These are phyloP conservation scores for Xylaria nigripes DNA, from an alignment of 495 filamentous ascomycete species.

Conservation along the genomic window DNA sequence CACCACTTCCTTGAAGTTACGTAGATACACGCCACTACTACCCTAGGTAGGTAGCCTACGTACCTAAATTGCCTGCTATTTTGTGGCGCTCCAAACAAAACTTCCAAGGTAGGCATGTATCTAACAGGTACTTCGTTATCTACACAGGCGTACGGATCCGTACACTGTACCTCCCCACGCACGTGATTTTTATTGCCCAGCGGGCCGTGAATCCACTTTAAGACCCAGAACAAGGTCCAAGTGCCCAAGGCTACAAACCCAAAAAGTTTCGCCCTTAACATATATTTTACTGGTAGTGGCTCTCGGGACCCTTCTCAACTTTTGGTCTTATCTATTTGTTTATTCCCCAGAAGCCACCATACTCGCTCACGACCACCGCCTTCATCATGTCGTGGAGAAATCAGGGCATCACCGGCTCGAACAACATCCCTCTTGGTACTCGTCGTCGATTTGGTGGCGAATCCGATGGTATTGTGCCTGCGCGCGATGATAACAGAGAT, in stretches of 20 bases:
- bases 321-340: too few relatives aligned
- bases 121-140: too few relatives aligned
- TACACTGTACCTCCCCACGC: background rate
- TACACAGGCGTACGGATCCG: too few relatives aligned
- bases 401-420: constrained; percentile 95
- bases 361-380: background rate
- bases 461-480: constrained; percentile 42
- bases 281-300: background rate
- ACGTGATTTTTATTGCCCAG: background rate
- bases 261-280: constrained; percentile 2
- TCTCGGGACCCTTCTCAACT: background rate
- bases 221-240: background rate
- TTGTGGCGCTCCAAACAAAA: too few relatives aligned
- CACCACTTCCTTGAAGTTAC: too few relatives aligned
- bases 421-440: constrained; percentile 91
- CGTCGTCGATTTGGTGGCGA: constrained; percentile 76
- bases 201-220: background rate
- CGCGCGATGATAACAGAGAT: constrained; percentile 12
- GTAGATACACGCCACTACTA: too few relatives aligned
- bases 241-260: background rate
- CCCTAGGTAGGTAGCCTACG: too few relatives aligned
- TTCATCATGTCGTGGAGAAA: constrained; percentile 78
- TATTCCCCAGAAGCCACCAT: background rate
- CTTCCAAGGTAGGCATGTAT: too few relatives aligned
- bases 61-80: too few relatives aligned